phyloP scores from a whole-genome alignment of 192 early-diverging fungal species.

The Chytriomyces sp. region DNA sequence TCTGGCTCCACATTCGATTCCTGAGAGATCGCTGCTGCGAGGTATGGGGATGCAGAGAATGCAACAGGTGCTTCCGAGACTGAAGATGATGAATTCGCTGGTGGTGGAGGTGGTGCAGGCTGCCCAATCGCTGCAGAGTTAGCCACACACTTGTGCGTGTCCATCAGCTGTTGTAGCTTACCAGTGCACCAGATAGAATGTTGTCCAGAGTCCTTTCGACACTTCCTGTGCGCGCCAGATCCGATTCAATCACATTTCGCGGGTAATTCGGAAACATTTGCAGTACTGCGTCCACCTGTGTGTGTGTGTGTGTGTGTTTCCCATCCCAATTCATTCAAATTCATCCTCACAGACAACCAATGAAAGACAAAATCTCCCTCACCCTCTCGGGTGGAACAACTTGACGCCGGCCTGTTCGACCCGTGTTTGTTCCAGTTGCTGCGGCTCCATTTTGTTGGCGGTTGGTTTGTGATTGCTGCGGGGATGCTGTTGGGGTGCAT shows the following conservation, averaged over 20 bases:
- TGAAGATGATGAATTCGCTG: slow-evolving; percentile 38
- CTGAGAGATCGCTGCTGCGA: background rate
- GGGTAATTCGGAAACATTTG: slow-evolving; percentile 41
- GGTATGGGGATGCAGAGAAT: slow-evolving; percentile 19
- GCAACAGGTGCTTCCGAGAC: slow-evolving; percentile 20
- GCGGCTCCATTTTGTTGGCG: background rate
- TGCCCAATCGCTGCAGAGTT: background rate
- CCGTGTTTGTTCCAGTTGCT: background rate
- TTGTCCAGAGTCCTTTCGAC: slow-evolving; percentile 38
- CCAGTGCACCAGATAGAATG: slow-evolving; percentile 33
- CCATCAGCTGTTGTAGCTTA: background rate
- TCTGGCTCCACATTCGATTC: slow-evolving; percentile 3
- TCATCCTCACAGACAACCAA: background rate
- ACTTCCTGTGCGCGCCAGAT: slow-evolving; percentile 37
- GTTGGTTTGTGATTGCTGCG: background rate
- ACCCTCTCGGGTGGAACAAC: background rate
- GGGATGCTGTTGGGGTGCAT: background rate
- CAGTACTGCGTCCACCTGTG: slow-evolving; percentile 33
- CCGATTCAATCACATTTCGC: slow-evolving; percentile 28
- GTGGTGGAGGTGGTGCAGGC: slow-evolving; percentile 16
- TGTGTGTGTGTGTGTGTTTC: slow-evolving; percentile 6
- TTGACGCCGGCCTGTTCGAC: background rate
- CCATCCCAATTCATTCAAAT: too few relatives aligned
- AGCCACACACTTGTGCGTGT: too few relatives aligned
- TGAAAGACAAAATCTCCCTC: background rate